phyloP scores from a whole-genome alignment of 2,329 filamentous ascomycete genomes.

The Ascochyta fabae region DNA sequence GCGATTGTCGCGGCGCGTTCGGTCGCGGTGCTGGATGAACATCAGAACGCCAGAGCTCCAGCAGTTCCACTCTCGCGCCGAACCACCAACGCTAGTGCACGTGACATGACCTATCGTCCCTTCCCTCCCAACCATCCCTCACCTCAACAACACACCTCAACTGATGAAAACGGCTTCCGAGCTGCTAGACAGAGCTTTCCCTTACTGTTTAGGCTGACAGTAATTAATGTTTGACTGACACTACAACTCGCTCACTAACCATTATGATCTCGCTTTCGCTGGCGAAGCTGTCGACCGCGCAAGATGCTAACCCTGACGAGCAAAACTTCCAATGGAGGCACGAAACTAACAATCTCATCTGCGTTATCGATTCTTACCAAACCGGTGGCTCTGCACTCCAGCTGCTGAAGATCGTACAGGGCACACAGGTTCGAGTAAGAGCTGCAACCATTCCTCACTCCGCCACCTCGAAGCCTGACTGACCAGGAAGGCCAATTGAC shows the following conservation, averaged over 20 bases:
- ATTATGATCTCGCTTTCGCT: conserved; percentile 42
- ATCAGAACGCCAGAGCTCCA: conserved; percentile 38
- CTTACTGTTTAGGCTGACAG: neutral
- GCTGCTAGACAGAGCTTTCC: neutral
- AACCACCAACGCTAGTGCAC: conserved; percentile 24
- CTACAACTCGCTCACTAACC: conserved; percentile 10
- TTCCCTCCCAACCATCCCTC: conserved; percentile 20
- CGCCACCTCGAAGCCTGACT: neutral
- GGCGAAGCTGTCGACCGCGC: conserved; percentile 43
- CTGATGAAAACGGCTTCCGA: neutral
- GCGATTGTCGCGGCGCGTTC: conserved; percentile 40
- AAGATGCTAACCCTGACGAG: conserved; percentile 35
- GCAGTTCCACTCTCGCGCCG: conserved; percentile 29
- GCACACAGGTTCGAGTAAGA: conserved; percentile 53
- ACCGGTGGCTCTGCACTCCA: conserved; percentile 31
- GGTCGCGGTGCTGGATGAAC: conserved; percentile 42
- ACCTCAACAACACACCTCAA: neutral
- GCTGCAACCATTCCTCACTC: conserved; percentile 1
- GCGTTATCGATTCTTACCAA: conserved; percentile 43
- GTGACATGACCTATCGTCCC: conserved; percentile 24
- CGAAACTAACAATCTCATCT: conserved; percentile 37
- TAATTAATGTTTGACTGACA: conserved; percentile 21
- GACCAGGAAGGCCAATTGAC: neutral
- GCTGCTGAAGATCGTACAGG: conserved; percentile 51
- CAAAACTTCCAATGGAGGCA: conserved; percentile 48